Evolutionary conservation across 2,329 filamentous ascomycete species (phyloP).

Genomic region (Pseudogymnoascus sp.): DNA sequence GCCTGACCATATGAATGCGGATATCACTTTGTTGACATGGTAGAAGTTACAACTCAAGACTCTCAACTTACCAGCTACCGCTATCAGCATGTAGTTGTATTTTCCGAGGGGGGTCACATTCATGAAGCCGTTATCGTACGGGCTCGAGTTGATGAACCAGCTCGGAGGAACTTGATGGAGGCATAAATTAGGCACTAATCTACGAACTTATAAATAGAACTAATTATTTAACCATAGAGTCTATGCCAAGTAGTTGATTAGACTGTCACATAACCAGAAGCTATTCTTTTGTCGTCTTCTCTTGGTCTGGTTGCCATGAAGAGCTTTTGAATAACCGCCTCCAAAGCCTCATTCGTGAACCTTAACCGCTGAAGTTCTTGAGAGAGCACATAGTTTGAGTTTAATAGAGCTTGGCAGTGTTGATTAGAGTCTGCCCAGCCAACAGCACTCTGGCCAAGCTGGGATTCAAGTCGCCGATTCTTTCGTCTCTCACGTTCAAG

Average conservation of each 20-base stretch:
- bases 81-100: no score
- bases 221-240: background rate
- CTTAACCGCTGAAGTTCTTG: slow-evolving; percentile 12
- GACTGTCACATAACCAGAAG: background rate
- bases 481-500: slow-evolving; percentile 13
- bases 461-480: slow-evolving; percentile 12
- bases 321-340: slow-evolving; percentile 16
- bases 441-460: slow-evolving; percentile 13
- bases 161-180: background rate
- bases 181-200: background rate
- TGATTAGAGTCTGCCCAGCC: slow-evolving; percentile 8
- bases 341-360: slow-evolving; percentile 15
- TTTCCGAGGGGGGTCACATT: no score
- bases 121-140: no score
- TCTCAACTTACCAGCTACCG: no score
- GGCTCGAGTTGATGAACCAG: no score
- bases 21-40: background rate
- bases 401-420: background rate
- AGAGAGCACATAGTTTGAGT: background rate
- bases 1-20: background rate
- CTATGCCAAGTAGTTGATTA: background rate
- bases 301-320: background rate
- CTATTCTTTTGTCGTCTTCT: background rate
- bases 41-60: no score
- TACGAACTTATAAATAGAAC: background rate